Percentiles rank a stretch among this genome's conserved stretches.
Conservation (phyloP, 352 stramenopile genomes). For the Globisporangium alternatum region DNA sequence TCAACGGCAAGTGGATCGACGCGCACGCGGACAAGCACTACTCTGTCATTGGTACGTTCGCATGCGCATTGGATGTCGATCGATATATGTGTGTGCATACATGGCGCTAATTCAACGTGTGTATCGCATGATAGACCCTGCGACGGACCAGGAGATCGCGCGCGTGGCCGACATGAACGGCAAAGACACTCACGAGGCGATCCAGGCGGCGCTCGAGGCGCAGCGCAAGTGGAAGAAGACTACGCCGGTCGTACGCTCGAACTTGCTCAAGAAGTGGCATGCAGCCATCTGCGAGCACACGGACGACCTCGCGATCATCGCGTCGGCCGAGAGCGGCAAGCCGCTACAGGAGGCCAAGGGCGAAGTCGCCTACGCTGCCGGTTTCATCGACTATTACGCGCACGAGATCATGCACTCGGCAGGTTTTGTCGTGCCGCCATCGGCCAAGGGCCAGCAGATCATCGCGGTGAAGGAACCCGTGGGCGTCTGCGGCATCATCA, state of each 20-base stretch:
- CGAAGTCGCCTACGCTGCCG: constrained; percentile 93
- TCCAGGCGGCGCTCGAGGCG: constrained; percentile 58
- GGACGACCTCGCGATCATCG: constrained; percentile 89
- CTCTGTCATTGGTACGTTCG: constrained; percentile 48
- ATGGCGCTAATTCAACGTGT: neutral
- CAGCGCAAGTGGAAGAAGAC: constrained; percentile 75
- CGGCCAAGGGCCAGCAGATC: constrained; percentile 52
- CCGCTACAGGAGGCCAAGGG: constrained; percentile 91
- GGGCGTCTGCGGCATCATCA: constrained; percentile 94
- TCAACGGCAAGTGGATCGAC: constrained; percentile 77
- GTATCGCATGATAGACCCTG: constrained; percentile 44
- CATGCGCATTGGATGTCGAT: neutral
- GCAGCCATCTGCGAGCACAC: constrained; percentile 63
- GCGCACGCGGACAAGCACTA: constrained; percentile 53
- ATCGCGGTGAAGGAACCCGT: constrained; percentile 90
- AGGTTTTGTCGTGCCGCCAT: constrained; percentile 77
- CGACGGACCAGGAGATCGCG: constrained; percentile 71
- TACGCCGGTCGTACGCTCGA: constrained; percentile 57
- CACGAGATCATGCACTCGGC: constrained; percentile 91
- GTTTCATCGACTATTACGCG: constrained; percentile 97
- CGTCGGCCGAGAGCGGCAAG: constrained; percentile 97
- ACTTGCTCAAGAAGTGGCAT: constrained; percentile 81
- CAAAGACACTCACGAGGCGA: constrained; percentile 67
- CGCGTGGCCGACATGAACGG: constrained; percentile 68
- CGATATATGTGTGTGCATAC: neutral